phyloP scores from a whole-genome alignment of 2,329 filamentous ascomycete genomes.

The Ophiostoma tasmaniense region DNA sequence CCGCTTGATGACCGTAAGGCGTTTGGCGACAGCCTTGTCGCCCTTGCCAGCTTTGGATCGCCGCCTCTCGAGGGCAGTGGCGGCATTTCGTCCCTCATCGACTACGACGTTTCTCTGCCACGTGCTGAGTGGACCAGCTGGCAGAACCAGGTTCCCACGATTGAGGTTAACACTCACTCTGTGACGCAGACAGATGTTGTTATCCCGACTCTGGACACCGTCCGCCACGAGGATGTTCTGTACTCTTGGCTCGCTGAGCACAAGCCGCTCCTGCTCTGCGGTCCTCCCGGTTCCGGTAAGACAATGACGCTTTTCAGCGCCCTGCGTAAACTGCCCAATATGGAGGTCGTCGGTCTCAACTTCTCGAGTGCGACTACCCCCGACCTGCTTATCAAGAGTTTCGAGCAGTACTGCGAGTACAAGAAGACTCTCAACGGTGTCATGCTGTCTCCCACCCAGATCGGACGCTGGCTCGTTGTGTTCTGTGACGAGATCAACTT shows the following conservation, averaged over 20 bases:
- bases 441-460: conserved; percentile 89
- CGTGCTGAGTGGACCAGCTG: conserved; percentile 83
- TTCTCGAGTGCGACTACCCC: conserved; percentile 98
- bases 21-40: conserved; percentile 78
- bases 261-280: conserved; percentile 91
- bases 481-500: conserved; percentile 99
- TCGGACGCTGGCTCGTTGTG: conserved; percentile 93
- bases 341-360: conserved; percentile 98
- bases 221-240: conserved; percentile 96
- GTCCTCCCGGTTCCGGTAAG: conserved; percentile 96
- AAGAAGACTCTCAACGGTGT: conserved; percentile 97
- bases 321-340: conserved; percentile 90
- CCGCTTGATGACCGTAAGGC: conserved; percentile 76
- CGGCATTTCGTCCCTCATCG: conserved; percentile 62
- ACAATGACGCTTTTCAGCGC: conserved; percentile 99
- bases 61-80: conserved; percentile 68
- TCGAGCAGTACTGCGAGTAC: conserved; percentile 99
- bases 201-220: conserved; percentile 93
- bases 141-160: conserved; percentile 87
- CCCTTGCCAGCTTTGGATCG: conserved; percentile 76
- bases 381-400: conserved; percentile 95
- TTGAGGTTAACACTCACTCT: conserved; percentile 97
- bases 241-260: conserved; percentile 99
- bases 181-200: conserved; percentile 97
- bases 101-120: conserved; percentile 85